Base-by-base conservation (phyloP, 2,329 filamentous ascomycete genomes). In the Aspergillus japonicus region DNA sequence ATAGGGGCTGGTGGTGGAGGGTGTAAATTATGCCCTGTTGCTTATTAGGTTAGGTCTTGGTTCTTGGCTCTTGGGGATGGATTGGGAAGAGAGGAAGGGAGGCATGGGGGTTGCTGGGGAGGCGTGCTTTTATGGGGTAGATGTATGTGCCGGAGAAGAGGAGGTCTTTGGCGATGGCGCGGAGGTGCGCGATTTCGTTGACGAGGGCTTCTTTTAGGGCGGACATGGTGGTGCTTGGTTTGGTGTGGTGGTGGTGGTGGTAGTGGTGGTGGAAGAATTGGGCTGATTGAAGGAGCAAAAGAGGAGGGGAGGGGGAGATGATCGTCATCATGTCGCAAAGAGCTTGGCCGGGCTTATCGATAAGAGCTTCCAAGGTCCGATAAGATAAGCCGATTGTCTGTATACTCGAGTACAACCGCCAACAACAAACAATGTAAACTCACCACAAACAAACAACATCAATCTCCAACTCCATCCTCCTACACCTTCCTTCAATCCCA, bases 141-240 rank as follows among this genome's bases (percentile, higher is more conserved):
- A 96, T 76, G 72, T 95, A 96, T 24, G 92, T 86, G 53, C 87
- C 86, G 64, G 92, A 96, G 68, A 82, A 86, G 54, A 87, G 85
- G 33, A 91, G 90, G 69, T 91, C 86, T 47, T 82, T 77, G 47
- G 91, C 82, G 42, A 92, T 80, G 16, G 76, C 76, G 66, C 81
- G 86, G 57, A 90, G 84, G 64, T 87, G 86, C 62, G 85, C 82
- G 58, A 88, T 87, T 71, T 97, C 93, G 65, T 93, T 87, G 64
- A 85, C 71, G 19, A 83, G 83, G 24, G 84, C 81, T 55, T 83
- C 78, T 72, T 83, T 85, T 70, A 88, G 75, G 71, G 77, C 82
- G 59, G 85, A 81, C 74, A 80, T 79, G 19, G 14, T 19, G 39
- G 39, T 44, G n/a, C 23, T 23, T 23, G 23, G 39, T 44, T 19